phyloP scores from a whole-genome alignment of 352 stramenopile genomes.

The Globisporangium echinulatum region DNA sequence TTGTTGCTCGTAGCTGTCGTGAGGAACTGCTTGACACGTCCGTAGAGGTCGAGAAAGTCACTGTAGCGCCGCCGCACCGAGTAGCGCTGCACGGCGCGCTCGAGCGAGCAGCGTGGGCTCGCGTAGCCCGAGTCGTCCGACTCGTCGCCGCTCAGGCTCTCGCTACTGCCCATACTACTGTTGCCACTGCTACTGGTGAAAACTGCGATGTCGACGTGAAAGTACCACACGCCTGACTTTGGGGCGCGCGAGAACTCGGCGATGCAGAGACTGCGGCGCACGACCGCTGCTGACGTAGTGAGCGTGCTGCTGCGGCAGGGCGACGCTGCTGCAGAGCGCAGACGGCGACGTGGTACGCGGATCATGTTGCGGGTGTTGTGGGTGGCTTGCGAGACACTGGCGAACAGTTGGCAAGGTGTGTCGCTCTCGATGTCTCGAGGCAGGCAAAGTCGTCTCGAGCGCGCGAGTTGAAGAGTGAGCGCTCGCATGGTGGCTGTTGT shows the following conservation, averaged over 20 bases:
- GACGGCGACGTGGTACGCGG: background rate
- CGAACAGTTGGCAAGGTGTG: background rate
- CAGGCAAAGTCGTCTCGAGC: background rate
- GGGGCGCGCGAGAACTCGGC: conserved; percentile 39
- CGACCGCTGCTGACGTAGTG: conserved; percentile 1
- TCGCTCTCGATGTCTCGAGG: background rate
- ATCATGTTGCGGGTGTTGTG: background rate
- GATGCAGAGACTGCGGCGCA: conserved; percentile 32
- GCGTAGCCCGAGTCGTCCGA: conserved; percentile 7
- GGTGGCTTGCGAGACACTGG: background rate
- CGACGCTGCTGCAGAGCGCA: background rate
- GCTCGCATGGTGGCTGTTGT: too few species aligned
- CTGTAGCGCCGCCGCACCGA: conserved; percentile 61
- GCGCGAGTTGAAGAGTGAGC: conserved; percentile 1
- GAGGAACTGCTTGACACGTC: conserved; percentile 26
- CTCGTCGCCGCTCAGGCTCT: conserved; percentile 16
- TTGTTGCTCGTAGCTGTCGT: conserved; percentile 8
- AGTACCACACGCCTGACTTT: conserved; percentile 56
- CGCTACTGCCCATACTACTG: conserved; percentile 1
- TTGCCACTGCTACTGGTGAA: conserved; percentile 8
- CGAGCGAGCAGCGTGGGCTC: conserved; percentile 8
- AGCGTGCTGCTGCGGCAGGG: background rate
- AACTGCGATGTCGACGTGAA: conserved; percentile 52
- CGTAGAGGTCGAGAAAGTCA: conserved; percentile 55
- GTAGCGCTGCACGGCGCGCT: conserved; percentile 36